Base-by-base conservation (phyloP, 768 basidiomycete genomes). In the Pleurotus citrinopileatus region DNA sequence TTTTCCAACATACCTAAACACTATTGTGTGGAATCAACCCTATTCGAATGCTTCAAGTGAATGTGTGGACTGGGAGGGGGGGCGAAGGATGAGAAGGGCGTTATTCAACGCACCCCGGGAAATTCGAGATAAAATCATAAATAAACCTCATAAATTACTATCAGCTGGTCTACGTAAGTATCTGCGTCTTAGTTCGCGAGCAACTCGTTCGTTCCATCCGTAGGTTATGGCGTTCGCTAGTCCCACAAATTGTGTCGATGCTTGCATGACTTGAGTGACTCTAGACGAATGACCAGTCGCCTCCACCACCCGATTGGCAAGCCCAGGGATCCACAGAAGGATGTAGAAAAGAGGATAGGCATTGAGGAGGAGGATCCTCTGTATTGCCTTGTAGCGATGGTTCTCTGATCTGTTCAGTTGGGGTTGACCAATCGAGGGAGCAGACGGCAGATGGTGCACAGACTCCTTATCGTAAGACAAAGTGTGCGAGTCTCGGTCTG, bases 261-360 rank as follows among this genome's bases (percentile, higher is more conserved):
- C 47, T 36, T 59, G 57, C 55, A 59, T 8, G 50, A 53, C 42
- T 29, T 56, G 54, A 22, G 50, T 38, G 15, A 53, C 29, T 13
- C 23, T 36, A 5, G 48, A 51, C 22, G 50, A 40, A 42, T 52
- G 46, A 15, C 59, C 57, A 4, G 58, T 27, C 25, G 56, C 55
- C 34, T 59, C 58, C 27, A 59, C 53, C 8, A 57, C 25, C 1
- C 58, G 52, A 45, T 59, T 59, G 19, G 32, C 53, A 15, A 59
- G 45, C 22, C 56, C 58, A 15, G 58, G 58, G 25, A 59, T 40
- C 59, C 59, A 60, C 12, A 60, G 12, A 10, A 60, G 40, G 26
- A 60, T 60, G 29, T 60, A 60, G n/a, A 52, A 52, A 22, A 60
- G 25, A n/a, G 57, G 59, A 37, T 60, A 60, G 4, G 59, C 59